Percentiles rank a stretch among this genome's conserved stretches.
These are phyloP conservation scores for Pseudogymnoascus sp. DNA, from an alignment of 2,329 filamentous ascomycete genomes.

Conservation along the genomic window DNA sequence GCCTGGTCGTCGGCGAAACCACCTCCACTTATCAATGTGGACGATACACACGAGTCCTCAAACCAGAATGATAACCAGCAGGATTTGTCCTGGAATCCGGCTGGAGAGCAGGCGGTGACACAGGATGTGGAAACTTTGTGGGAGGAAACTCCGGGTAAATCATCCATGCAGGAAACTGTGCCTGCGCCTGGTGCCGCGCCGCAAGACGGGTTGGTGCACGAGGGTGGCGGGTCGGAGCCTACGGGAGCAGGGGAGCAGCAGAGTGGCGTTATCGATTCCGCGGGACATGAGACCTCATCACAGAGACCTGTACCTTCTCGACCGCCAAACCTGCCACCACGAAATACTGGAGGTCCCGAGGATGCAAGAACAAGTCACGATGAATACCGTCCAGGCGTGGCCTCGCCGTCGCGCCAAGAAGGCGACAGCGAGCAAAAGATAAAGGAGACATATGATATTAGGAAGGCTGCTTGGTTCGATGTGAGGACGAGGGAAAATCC, in stretches of 20 bases:
- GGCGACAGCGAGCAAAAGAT: slow-evolving; percentile 12
- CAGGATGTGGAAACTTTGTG: slow-evolving; percentile 22
- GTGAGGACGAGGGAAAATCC: slow-evolving; percentile 48
- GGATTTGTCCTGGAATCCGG: too few species aligned
- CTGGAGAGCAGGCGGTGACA: too few species aligned
- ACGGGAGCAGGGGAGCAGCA: neutral
- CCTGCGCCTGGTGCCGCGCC: neutral
- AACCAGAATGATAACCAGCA: slow-evolving; percentile 21
- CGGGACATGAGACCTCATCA: neutral
- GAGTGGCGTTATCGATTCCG: neutral
- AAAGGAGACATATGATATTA: slow-evolving; percentile 81
- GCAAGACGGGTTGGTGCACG: neutral
- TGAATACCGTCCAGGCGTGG: slow-evolving; percentile 19
- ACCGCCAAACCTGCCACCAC: neutral
- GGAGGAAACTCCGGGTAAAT: slow-evolving; percentile 20
- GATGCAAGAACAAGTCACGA: slow-evolving; percentile 14
- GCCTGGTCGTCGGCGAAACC: slow-evolving; percentile 19
- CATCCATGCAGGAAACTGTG: neutral
- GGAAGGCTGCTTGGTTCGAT: slow-evolving; percentile 82
- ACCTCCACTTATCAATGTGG: slow-evolving; percentile 21
- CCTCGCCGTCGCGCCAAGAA: neutral
- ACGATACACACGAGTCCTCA: slow-evolving; percentile 23
- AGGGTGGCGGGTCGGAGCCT: neutral
- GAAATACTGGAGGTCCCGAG: slow-evolving; percentile 20
- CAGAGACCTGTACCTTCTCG: neutral